phyloP scores from a whole-genome alignment of 2,329 filamentous ascomycete genomes.

The Fusarium pseudoanthophilum region DNA sequence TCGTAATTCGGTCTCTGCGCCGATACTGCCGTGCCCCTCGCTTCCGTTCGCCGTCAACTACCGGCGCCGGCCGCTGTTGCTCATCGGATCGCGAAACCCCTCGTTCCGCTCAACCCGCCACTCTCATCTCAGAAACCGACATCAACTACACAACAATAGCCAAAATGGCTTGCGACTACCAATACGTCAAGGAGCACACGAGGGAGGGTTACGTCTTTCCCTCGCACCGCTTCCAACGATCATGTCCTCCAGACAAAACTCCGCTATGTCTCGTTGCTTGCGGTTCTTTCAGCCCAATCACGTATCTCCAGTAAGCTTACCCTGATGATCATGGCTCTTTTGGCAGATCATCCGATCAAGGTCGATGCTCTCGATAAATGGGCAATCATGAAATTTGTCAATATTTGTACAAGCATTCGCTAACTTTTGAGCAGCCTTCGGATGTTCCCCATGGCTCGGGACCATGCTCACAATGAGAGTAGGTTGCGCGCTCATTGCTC shows the following conservation, averaged over 20 bases:
- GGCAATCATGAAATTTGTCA: background rate
- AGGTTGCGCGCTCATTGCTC: conserved; percentile 12
- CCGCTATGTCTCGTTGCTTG: conserved; percentile 75
- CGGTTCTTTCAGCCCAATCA: conserved; percentile 61
- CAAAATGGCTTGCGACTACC: conserved; percentile 47
- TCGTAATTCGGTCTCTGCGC: conserved; percentile 25
- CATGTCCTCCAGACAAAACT: conserved; percentile 66
- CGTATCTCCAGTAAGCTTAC: conserved; percentile 26
- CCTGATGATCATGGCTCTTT: background rate
- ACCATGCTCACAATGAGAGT: conserved; percentile 71
- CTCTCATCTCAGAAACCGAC: conserved; percentile 2
- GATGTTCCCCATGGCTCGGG: conserved; percentile 86
- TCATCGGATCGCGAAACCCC: conserved; percentile 29
- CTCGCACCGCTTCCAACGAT: conserved; percentile 65
- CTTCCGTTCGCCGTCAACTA: conserved; percentile 29
- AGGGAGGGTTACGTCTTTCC: conserved; percentile 68
- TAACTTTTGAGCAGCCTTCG: conserved; percentile 16
- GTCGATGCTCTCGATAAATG: background rate
- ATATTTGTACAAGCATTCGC: background rate
- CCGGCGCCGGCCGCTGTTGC: conserved; percentile 34
- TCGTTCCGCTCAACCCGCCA: conserved; percentile 24
- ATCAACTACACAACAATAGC: conserved; percentile 5
- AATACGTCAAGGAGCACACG: conserved; percentile 50
- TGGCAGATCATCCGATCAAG: background rate
- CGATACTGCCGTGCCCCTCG: conserved; percentile 33